Evolutionary conservation across 768 basidiomycete species (phyloP), one percentile per base, ranked within the genome.

Genomic region (Boletus coccyginus): DNA sequence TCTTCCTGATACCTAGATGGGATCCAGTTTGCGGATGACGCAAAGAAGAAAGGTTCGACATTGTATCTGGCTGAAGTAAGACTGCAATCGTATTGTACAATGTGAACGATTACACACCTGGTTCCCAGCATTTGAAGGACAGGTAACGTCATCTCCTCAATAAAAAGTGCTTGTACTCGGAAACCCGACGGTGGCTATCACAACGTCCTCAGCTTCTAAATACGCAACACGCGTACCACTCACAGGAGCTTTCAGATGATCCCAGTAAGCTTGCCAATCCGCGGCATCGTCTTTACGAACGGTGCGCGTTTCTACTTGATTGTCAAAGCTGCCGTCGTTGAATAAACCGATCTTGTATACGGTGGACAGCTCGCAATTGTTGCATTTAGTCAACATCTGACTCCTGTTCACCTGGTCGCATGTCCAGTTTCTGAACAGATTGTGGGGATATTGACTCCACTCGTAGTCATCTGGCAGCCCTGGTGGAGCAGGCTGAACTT

Each of bases 391-490:
- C 52, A 71, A 43, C 60, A 79, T 76, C 50, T 66, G 63, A 50
- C 76, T 74, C 53, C 67, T 67, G 36, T 50, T 17, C 39, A 78
- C 72, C 54, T 83, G 82, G 7, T 65, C 66, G 7, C 52, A 61
- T 0, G 79, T 82, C 84, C 84, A 84, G 59, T 83, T 85, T 10
- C 74, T 73, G 61, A 80, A 85, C 2, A 77, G 64, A 4, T 72
- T 73, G 58, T 81, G 78, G 0, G 84, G 82, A 59, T 84, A 85
- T 50, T 60, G 58, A 7, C 53, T n/a, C 76, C 78, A 78, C 31
- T 41, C 32, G 11, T 36, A 19, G 16, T 38, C 16, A 7, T 33
- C 42, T 6, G 21, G 13, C 5, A 33, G 27, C 14, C 32, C 48
- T 3, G 19, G 31, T 39, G 44, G 35, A 24, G 33, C 6, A 2